Percentiles rank a stretch among this genome's conserved stretches.
Conservation (phyloP, 352 stramenopile species). For the Globisporangium apiculatum region DNA sequence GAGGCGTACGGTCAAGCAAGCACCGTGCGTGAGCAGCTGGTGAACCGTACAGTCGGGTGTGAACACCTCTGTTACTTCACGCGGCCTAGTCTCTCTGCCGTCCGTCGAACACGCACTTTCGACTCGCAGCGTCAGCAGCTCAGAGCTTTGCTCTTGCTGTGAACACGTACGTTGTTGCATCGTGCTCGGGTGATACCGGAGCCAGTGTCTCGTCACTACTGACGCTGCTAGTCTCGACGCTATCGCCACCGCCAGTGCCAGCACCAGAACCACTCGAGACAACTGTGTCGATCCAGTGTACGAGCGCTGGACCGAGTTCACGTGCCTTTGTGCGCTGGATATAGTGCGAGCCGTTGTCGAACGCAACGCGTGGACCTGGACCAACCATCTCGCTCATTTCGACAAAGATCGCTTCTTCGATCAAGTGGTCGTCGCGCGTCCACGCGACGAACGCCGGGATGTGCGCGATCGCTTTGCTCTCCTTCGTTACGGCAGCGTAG, state of each 20-base stretch:
- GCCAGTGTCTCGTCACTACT: neutral
- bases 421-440: conserved; percentile 47
- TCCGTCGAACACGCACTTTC: too few species aligned
- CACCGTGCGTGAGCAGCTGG: too few species aligned
- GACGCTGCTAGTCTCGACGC: too few species aligned
- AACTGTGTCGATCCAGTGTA: conserved; percentile 21
- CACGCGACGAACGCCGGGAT: conserved; percentile 34
- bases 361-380: conserved; percentile 26
- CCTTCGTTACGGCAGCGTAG: conserved; percentile 24
- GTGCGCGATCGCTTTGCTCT: conserved; percentile 15
- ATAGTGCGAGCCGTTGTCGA: conserved; percentile 36
- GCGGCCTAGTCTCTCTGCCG: too few species aligned
- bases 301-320: conserved; percentile 17
- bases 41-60: too few species aligned
- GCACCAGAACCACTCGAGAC: conserved; percentile 1
- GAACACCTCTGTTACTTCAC: too few species aligned
- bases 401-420: conserved; percentile 47
- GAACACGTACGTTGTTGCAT: neutral
- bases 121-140: neutral
- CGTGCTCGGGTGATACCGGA: neutral
- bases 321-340: conserved; percentile 42
- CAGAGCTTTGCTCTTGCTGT: neutral
- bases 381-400: conserved; percentile 25
- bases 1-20: too few species aligned
- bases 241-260: neutral